phyloP scores from a whole-genome alignment of 176 grass and related monocot genomes.

The bread wheat (Triticum aestivum) region DNA sequence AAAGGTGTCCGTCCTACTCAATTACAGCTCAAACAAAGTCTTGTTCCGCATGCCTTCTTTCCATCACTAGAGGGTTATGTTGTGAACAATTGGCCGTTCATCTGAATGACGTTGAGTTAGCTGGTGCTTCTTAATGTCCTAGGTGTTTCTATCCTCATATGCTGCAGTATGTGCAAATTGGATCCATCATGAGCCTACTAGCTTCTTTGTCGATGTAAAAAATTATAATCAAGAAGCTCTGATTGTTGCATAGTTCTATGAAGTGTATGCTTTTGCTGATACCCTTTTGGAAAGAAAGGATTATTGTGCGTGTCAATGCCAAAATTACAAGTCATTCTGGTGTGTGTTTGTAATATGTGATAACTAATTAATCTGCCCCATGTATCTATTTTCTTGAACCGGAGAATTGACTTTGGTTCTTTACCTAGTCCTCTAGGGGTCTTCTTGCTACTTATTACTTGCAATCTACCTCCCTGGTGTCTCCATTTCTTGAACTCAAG shows the following conservation, averaged over 20 bases:
- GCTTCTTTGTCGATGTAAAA: not conserved
- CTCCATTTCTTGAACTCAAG: not conserved
- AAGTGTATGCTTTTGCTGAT: not conserved
- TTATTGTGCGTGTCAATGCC: not conserved
- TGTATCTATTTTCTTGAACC: not conserved
- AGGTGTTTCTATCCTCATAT: not conserved
- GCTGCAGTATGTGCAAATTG: not conserved
- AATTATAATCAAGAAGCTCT: not conserved
- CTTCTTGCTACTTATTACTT: not conserved
- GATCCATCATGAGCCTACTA: not conserved
- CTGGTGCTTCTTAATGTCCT: not conserved
- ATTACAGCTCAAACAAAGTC: not conserved
- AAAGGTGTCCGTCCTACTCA: not conserved
- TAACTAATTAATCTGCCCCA: not conserved
- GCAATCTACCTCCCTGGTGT: not conserved
- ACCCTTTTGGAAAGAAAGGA: not conserved
- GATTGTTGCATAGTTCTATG: not conserved
- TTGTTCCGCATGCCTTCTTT: not conserved
- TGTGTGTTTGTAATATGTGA: not conserved
- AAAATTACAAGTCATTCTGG: not conserved
- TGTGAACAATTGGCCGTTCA: not conserved
- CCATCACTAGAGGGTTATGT: not conserved
- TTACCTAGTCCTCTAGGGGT: not conserved
- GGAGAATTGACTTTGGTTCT: not conserved
- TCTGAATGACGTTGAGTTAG: not conserved